These are phyloP conservation scores for Brettanomyces custersianus DNA, from an alignment of 805 yeast genomes.

Conservation along the genomic window DNA sequence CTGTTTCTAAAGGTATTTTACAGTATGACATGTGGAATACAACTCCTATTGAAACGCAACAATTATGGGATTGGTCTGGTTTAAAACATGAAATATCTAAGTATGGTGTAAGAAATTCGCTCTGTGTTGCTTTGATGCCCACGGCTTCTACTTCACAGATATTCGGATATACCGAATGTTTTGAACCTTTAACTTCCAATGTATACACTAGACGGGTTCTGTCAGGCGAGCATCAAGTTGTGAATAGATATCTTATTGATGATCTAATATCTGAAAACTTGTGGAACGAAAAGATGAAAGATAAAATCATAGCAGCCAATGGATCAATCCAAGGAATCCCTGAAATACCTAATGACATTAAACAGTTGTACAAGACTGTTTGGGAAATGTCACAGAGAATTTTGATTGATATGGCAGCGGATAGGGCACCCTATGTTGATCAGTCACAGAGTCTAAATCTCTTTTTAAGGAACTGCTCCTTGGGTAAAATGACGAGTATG, in stretches of 20 bases:
- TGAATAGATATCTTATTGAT: conserved; percentile 74
- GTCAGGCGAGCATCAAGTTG: conserved; percentile 91
- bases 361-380: conserved; percentile 74
- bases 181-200: conserved; percentile 93
- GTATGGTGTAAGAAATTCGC: conserved; percentile 78
- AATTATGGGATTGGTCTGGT: conserved; percentile 78
- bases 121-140: conserved; percentile 93
- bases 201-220: conserved; percentile 84
- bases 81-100: conserved; percentile 49
- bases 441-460: conserved; percentile 93
- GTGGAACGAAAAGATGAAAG: conserved; percentile 77
- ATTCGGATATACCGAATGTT: conserved; percentile 88
- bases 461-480: conserved; percentile 81
- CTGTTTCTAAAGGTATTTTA: conserved; percentile 75
- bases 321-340: conserved; percentile 82
- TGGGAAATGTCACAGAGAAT: conserved; percentile 56
- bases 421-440: conserved; percentile 72
- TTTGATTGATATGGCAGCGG: conserved; percentile 60
- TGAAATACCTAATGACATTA: conserved; percentile 65
- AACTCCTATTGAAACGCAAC: conserved; percentile 45
- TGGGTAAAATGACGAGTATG: conserved; percentile 96
- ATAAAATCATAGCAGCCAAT: conserved; percentile 60
- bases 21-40: conserved; percentile 86
- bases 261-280: conserved; percentile 76
- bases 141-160: conserved; percentile 97